phyloP scores from a whole-genome alignment of 2,329 filamentous ascomycete species.

The Myrmaecium sp. region DNA sequence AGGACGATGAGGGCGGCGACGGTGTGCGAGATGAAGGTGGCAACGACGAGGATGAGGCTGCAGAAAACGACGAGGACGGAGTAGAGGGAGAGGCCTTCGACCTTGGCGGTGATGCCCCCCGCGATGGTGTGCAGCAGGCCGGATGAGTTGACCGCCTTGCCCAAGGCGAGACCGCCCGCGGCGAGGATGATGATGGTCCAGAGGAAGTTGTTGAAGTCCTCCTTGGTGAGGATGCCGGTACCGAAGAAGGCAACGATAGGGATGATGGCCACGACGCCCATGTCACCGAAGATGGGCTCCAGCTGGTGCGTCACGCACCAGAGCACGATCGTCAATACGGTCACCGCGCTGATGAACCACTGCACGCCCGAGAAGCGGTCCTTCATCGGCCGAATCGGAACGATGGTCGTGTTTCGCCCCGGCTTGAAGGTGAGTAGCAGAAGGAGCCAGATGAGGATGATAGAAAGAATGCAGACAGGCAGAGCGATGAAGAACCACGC shows the following conservation, averaged over 20 bases:
- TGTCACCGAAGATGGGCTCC: conserved; percentile 79
- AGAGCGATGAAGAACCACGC: conserved; percentile 95
- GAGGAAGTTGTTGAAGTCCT: conserved; percentile 99
- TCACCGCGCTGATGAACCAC: conserved; percentile 80
- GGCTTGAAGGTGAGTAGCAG: conserved; percentile 76
- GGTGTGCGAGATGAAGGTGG: conserved; percentile 95
- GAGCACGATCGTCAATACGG: conserved; percentile 65
- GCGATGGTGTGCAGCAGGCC: conserved; percentile 84
- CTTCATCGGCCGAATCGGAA: conserved; percentile 77
- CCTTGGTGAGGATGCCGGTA: conserved; percentile 87
- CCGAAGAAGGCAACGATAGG: conserved; percentile 94
- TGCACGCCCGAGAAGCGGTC: conserved; percentile 79
- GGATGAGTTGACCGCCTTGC: conserved; percentile 86
- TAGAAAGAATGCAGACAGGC: conserved; percentile 78
- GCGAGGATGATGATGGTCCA: conserved; percentile 99
- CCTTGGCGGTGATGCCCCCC: conserved; percentile 51
- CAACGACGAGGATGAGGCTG: conserved; percentile 70
- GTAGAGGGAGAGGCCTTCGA: conserved; percentile 70
- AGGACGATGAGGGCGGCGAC: conserved; percentile 91
- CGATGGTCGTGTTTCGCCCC: conserved; percentile 69
- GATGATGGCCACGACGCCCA: conserved; percentile 96
- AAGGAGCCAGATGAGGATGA: conserved; percentile 76
- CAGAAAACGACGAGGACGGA: conserved; percentile 68
- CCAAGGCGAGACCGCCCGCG: conserved; percentile 78
- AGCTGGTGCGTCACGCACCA: conserved; percentile 91